Base-by-base conservation (phyloP, 2,329 filamentous ascomycete species). In the Colletotrichum theobromicola region DNA sequence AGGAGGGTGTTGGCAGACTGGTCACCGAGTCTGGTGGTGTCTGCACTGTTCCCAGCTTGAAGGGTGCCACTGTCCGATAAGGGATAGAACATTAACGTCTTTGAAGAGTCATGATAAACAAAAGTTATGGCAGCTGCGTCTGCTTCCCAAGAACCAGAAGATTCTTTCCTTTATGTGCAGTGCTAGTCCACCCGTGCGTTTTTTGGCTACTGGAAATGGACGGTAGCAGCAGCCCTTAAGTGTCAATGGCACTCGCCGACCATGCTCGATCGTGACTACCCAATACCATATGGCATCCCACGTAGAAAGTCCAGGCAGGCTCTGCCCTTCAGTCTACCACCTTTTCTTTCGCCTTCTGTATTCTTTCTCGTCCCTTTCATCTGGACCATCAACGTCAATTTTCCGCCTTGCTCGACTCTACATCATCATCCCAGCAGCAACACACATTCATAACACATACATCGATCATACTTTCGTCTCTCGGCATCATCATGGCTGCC, bases 31-130 rank as follows among this genome's bases (percentile, higher is more conserved):
- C 88, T 74, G 94, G 95, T 64, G 95, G 94, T 58, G 85, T 94
- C 61, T 98, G 97, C 87, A 96, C 90, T 58, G 96, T 98, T 76
- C 91, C 93, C 85, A 94, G 89, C 74, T 88, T 99, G 81, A 93
- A 93, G 86, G 93, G 92, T 50, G 97, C 94, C 77, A 91, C 92
- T 77, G 95, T 98, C 77, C 91, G 95, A 89, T 98, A 94, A 85
- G 32, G 21, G 13, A 18, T 34, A 10, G 8, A 1, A 3, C 10
- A 15, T 32, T 26, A 16, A 32, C 53, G 24, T 50, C 3, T 35
- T 63, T 58, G 21, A 61, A 46, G 24, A 18, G 32, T 63, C 15
- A 67, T 63, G 55, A 75, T 63, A 53, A 58, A 72, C 6, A 64
- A 75, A 72, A 67, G 57, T 21, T 16, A 7, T 15, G 26, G 34